Conservation (phyloP, 1,284 basidiomycete species). For the Cryptococcus sp. region DNA sequence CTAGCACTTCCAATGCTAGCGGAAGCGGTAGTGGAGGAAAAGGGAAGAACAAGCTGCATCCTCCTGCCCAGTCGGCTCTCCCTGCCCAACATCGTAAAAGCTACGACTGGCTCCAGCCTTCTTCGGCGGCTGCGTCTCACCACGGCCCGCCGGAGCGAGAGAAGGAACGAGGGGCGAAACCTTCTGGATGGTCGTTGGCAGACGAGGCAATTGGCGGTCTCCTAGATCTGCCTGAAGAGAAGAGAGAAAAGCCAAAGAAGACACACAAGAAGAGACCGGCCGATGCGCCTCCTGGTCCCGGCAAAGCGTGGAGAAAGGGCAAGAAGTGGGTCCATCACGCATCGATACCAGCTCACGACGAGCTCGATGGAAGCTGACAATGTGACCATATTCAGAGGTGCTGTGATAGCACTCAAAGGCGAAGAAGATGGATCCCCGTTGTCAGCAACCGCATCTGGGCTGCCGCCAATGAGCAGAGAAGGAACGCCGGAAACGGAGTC, state of each 20-base stretch:
- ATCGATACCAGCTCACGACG: too few relatives aligned
- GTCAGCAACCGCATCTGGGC: background rate
- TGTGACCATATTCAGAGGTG: too few relatives aligned
- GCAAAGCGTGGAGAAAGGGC: slow-evolving; percentile 45
- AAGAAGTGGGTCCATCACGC: slow-evolving; percentile 40
- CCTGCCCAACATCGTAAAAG: slow-evolving; percentile 32
- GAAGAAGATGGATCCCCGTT: background rate
- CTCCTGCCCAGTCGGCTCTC: background rate
- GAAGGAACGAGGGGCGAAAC: slow-evolving; percentile 9
- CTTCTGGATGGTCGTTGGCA: slow-evolving; percentile 23
- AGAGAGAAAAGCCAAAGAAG: slow-evolving; percentile 18
- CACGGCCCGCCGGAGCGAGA: slow-evolving; percentile 39
- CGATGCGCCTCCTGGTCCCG: slow-evolving; percentile 30
- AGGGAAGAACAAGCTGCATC: background rate
- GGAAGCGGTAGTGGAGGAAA: too few relatives aligned
- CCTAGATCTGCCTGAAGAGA: slow-evolving; percentile 9
- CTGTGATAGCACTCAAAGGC: too few relatives aligned
- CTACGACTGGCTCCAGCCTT: slow-evolving; percentile 48
- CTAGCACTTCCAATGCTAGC: too few relatives aligned
- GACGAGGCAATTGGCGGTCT: slow-evolving; percentile 25
- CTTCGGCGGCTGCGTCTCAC: slow-evolving; percentile 41
- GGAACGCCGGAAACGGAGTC: slow-evolving; percentile 31
- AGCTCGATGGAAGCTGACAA: too few relatives aligned
- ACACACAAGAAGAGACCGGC: slow-evolving; percentile 28
- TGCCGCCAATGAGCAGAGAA: slow-evolving; percentile 20